Evolutionary conservation across 352 stramenopile species (phyloP).

Genomic region (Phytophthora macrochlamydospora): DNA sequence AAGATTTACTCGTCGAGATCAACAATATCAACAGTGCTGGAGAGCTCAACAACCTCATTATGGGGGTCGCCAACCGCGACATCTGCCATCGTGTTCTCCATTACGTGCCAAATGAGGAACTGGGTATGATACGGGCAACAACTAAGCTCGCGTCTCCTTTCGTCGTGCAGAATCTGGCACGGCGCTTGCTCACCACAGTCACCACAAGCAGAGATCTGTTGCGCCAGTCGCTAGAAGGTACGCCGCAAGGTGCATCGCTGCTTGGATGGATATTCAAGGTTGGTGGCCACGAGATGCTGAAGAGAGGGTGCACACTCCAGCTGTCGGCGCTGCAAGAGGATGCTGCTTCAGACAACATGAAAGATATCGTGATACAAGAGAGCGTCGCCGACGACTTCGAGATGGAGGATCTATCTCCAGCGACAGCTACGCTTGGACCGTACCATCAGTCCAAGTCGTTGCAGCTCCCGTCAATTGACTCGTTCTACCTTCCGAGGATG

Average conservation of each 20-base stretch:
- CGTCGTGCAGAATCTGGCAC: background rate
- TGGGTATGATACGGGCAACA: background rate
- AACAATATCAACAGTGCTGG: background rate
- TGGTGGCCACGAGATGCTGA: background rate
- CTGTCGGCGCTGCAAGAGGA: background rate
- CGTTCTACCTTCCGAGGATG: constrained; percentile 8
- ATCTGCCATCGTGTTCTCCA: background rate
- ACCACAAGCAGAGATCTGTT: background rate
- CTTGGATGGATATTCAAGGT: background rate
- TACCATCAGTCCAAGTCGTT: background rate
- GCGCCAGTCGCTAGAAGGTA: background rate
- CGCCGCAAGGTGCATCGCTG: background rate
- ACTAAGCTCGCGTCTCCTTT: constrained; percentile 9
- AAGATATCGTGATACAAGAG: background rate
- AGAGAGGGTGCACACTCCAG: background rate
- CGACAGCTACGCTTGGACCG: background rate
- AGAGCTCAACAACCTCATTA: background rate
- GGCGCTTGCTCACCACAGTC: background rate
- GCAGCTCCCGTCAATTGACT: constrained; percentile 1
- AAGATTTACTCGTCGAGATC: background rate
- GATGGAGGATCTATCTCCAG: background rate
- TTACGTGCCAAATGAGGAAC: background rate
- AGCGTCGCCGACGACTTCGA: background rate
- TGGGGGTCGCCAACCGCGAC: background rate
- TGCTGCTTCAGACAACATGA: background rate